phyloP scores from a whole-genome alignment of 768 basidiomycete genomes.

The Hypholoma fasciculare region DNA sequence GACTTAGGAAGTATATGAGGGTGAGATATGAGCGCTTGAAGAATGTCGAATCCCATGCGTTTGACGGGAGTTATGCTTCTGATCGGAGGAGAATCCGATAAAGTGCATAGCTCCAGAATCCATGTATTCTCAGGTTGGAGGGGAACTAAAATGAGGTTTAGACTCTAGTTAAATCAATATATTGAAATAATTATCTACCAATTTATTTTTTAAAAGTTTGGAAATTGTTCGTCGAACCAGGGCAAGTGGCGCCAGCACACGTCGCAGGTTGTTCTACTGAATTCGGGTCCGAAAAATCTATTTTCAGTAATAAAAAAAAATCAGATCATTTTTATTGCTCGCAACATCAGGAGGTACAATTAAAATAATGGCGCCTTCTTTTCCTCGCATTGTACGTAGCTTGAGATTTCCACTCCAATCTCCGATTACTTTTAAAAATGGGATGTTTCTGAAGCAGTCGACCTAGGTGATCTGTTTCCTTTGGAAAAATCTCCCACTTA shows the following conservation, averaged over 20 bases:
- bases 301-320: too few relatives aligned
- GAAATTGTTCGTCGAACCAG: too few relatives aligned
- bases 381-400: not conserved
- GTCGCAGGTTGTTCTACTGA: too few relatives aligned
- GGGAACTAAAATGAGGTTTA: not conserved
- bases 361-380: not conserved
- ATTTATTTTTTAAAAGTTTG: too few relatives aligned
- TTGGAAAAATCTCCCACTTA: not conserved
- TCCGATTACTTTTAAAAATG: not conserved
- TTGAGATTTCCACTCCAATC: not conserved
- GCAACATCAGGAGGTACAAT: not conserved
- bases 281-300: too few relatives aligned
- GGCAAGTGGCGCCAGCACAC: too few relatives aligned
- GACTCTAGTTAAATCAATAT: too few relatives aligned
- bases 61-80: not conserved
- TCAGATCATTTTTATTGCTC: not conserved
- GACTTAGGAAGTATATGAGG: not conserved
- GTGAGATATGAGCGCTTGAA: not conserved
- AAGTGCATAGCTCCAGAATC: not conserved
- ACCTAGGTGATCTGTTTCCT: not conserved
- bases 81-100: not conserved
- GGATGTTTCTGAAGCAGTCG: not conserved
- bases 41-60: not conserved
- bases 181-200: too few relatives aligned
- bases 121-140: not conserved